These are phyloP conservation scores for Stachybotrys elegans DNA, from an alignment of 2,329 filamentous ascomycete genomes.

Conservation along the genomic window DNA sequence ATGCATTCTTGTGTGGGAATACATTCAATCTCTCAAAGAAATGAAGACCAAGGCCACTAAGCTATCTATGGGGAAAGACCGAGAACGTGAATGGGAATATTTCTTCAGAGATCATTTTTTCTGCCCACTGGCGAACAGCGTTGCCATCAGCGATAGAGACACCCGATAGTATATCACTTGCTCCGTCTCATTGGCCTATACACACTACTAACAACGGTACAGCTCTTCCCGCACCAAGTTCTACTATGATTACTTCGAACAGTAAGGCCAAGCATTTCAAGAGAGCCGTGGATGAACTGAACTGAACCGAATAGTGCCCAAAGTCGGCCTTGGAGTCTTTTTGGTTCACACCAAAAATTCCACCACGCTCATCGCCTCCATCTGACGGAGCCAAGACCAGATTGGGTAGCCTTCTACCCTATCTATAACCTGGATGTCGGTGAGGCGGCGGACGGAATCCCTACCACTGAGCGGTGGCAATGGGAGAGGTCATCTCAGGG, in stretches of 20 bases:
- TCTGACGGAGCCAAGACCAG: slow-evolving; percentile 10
- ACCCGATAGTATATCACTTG: not conserved
- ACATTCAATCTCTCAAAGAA: not conserved
- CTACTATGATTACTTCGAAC: slow-evolving; percentile 1
- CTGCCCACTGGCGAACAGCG: not conserved
- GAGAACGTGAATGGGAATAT: not conserved
- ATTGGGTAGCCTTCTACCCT: slow-evolving; percentile 12
- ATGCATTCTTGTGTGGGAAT: not conserved
- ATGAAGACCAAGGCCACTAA: not conserved
- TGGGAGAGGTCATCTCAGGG: slow-evolving; percentile 8
- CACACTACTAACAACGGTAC: not conserved
- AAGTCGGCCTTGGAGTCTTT: slow-evolving; percentile 7
- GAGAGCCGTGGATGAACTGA: not conserved
- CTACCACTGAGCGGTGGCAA: not conserved
- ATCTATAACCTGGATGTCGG: slow-evolving; percentile 8
- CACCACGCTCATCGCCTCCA: not conserved
- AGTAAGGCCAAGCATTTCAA: not conserved
- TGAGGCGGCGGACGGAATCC: slow-evolving; percentile 1
- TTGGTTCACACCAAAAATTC: slow-evolving; percentile 4
- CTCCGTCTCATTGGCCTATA: not conserved
- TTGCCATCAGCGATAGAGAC: not conserved
- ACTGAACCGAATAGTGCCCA: not conserved
- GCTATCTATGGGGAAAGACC: not conserved
- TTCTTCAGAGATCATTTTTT: not conserved
- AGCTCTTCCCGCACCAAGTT: not conserved